Percentiles rank a stretch among this genome's conserved stretches.
These are phyloP conservation scores for Lachancea meyersii DNA, from an alignment of 805 yeast genomes.

Conservation along the genomic window DNA sequence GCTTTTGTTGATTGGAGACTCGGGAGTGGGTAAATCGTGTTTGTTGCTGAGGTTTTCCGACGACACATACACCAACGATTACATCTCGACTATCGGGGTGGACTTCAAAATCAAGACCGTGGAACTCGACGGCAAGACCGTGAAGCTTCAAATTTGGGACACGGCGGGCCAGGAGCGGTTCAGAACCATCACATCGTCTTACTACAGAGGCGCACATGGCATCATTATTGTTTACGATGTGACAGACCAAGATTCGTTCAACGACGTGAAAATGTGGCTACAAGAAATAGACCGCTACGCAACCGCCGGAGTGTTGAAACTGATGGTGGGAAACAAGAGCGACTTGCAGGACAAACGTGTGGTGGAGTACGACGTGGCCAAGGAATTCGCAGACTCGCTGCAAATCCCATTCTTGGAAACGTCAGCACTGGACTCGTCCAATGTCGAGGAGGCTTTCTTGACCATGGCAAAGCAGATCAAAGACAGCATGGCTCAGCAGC, in stretches of 20 bases:
- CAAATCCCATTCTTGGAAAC: conserved; percentile 95
- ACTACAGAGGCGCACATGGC: conserved; percentile 98
- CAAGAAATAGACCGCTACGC: conserved; percentile 98
- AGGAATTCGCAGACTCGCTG: conserved; percentile 89
- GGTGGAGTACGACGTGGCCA: conserved; percentile 92
- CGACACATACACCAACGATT: conserved; percentile 93
- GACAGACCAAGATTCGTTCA: conserved; percentile 93
- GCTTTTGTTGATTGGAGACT: conserved; percentile 91
- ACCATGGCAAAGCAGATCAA: conserved; percentile 98
- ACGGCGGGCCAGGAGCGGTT: conserved; percentile 99
- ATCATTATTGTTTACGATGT: conserved; percentile 97
- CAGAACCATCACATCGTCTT: conserved; percentile 94
- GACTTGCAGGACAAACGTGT: conserved; percentile 90
- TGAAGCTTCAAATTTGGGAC: conserved; percentile 98
- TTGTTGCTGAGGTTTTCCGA: conserved; percentile 91
- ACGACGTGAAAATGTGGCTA: conserved; percentile 96
- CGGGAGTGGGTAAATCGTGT: conserved; percentile 98
- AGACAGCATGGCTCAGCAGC: conserved; percentile 79
- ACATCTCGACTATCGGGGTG: conserved; percentile 96
- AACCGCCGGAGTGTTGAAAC: conserved; percentile 92
- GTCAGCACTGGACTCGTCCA: conserved; percentile 88
- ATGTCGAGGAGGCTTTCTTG: conserved; percentile 96
- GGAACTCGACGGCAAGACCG: conserved; percentile 94
- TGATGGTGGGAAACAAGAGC: conserved; percentile 93
- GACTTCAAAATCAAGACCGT: conserved; percentile 87